These are phyloP conservation scores for Vachellia collinsii DNA, from an alignment of 306 rosid species.

Conservation along the genomic window DNA sequence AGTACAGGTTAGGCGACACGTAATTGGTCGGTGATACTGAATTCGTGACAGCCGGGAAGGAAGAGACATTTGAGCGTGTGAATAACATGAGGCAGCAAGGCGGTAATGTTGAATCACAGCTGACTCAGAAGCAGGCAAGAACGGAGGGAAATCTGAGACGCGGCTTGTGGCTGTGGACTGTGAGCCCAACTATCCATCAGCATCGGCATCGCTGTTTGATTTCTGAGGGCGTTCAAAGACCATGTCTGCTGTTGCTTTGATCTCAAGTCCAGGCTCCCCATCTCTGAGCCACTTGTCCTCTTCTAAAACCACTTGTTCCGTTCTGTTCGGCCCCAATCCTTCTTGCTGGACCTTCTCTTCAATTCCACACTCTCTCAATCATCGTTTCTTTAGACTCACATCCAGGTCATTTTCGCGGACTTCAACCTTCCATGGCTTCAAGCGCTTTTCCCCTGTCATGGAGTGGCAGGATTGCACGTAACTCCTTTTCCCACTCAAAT, in stretches of 20 bases:
- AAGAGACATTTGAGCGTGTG: neutral
- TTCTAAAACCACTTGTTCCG: conserved; percentile 26
- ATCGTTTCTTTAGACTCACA: conserved; percentile 47
- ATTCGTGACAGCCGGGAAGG: neutral
- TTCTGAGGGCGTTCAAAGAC: neutral
- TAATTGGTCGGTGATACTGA: neutral
- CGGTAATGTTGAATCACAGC: neutral
- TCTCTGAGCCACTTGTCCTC: conserved; percentile 20
- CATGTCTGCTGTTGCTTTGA: conserved; percentile 52
- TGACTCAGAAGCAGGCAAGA: neutral
- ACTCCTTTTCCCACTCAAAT: neutral
- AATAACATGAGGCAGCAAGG: neutral
- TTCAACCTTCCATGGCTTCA: conserved; percentile 46
- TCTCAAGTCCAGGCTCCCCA: conserved; percentile 32
- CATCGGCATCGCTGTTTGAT: neutral
- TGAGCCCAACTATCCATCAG: neutral
- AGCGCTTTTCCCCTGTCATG: conserved; percentile 73
- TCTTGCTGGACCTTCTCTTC: conserved; percentile 39
- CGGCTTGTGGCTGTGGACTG: conserved; percentile 2
- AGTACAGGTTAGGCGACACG: neutral
- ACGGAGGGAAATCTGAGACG: conserved; percentile 8
- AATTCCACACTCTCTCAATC: conserved; percentile 43
- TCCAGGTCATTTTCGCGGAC: conserved; percentile 38
- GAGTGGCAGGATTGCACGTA: conserved; percentile 98
- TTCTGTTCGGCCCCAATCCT: conserved; percentile 41